These are phyloP conservation scores for Diversispora eburnea DNA, from an alignment of 192 early-diverging fungal species.

Conservation along the genomic window DNA sequence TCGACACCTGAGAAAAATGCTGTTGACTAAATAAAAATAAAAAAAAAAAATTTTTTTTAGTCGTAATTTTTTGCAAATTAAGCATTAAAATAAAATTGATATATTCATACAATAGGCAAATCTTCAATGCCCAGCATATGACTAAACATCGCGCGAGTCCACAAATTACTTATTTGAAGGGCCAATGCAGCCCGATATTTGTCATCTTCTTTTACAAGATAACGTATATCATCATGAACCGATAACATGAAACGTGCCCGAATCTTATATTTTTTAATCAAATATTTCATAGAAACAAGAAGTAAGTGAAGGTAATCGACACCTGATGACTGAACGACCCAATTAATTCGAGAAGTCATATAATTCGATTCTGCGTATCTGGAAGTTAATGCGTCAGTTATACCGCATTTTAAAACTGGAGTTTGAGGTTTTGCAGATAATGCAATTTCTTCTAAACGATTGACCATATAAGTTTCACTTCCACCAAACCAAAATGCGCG, in stretches of 20 bases:
- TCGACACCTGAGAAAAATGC: slow-evolving; percentile 97
- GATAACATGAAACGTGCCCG: slow-evolving; percentile 84
- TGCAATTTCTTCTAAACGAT: slow-evolving; percentile 80
- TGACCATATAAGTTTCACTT: slow-evolving; percentile 91
- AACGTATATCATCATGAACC: slow-evolving; percentile 96
- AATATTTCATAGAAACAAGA: slow-evolving; percentile 79
- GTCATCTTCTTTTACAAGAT: slow-evolving; percentile 77
- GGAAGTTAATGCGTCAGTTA: slow-evolving; percentile 76
- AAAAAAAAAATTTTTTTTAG: too few species aligned
- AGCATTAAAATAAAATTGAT: background rate
- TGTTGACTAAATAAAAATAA: slow-evolving; percentile 53
- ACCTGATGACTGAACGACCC: slow-evolving; percentile 97
- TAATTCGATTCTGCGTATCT: slow-evolving; percentile 42
- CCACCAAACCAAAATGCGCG: slow-evolving; percentile 82
- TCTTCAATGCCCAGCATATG: slow-evolving; percentile 80
- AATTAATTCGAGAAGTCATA: slow-evolving; percentile 88
- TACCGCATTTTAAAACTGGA: slow-evolving; percentile 80
- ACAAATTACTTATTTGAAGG: slow-evolving; percentile 87
- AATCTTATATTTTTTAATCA: slow-evolving; percentile 75
- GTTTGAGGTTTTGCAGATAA: slow-evolving; percentile 68
- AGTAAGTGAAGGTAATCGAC: slow-evolving; percentile 96
- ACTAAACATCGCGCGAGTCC: slow-evolving; percentile 87
- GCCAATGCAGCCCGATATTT: slow-evolving; percentile 71
- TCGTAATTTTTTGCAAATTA: too few species aligned
- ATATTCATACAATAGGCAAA: slow-evolving; percentile 66